Evolutionary conservation across 2,329 filamentous ascomycete genomes (phyloP), one percentile per base, ranked within the genome.

Genomic region (Aspergillus aculeatus): DNA sequence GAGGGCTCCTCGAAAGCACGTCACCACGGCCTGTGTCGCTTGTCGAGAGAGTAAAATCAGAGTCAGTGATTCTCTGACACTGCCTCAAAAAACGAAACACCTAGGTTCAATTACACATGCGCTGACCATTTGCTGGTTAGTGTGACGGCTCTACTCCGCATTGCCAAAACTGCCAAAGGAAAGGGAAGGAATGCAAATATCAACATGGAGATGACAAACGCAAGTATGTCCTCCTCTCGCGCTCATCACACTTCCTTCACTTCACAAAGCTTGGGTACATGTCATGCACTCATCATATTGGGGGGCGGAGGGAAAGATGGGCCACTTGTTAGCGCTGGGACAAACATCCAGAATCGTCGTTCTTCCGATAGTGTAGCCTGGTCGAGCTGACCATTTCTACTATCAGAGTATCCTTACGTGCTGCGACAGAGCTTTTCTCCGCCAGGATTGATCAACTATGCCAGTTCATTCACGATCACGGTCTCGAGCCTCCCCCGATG

Each of bases 31-130:
- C 10, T 80, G 77, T 57, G 76, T 79, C 31, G 75, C 76, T 24
- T 80, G 77, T 60, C 75, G 77, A 24, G 77, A 80, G 64, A 80
- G 77, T 62, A 80, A 80, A 53, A 75, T 80, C 61, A 75, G 77
- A 64, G 77, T 78, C 69, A 59, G 61, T 53, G 24, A 21, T 41
- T n/a, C 14, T 11, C 14, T 11, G 16, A 14, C 26, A 9, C 47
- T 54, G 59, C 60, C n/a, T 11, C 24, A 50, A 5, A 16, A 12
- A 12, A 12, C 12, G 14, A 16, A 5, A 5, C 14, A 4, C 32
- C 11, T 16, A 35, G 12, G 32, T 29, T 35, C 21, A 19, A 31
- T 48, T 32, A 14, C 11, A 7, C 16, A 19, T 14, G 35, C 10
- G 54, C 29, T 48, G 32, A 54, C 47, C 23, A n/a, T 35, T 21